Percentiles rank a stretch among this genome's conserved stretches.
Conservation (phyloP, 2,329 filamentous ascomycete species). For the Tympanopsis confertula region DNA sequence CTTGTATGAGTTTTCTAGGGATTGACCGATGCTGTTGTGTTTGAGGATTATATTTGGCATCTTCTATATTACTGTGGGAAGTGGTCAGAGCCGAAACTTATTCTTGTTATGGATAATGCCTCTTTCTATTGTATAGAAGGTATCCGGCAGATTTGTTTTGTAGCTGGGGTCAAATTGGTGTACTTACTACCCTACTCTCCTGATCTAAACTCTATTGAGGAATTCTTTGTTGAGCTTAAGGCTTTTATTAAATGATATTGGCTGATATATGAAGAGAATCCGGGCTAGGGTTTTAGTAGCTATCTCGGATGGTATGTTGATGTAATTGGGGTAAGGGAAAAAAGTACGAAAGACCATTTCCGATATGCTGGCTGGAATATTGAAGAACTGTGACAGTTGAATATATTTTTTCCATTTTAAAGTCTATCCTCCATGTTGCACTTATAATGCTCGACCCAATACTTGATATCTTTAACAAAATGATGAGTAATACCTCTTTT, state of each 20-base stretch:
- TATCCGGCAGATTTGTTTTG: constrained; percentile 13
- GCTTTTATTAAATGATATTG: background rate
- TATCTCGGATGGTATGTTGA: constrained; percentile 2
- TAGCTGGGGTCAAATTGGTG: constrained; percentile 4
- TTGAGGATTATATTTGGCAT: constrained; percentile 17
- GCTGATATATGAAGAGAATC: background rate
- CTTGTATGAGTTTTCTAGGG: constrained; percentile 13
- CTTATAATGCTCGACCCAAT: no score
- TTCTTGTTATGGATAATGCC: constrained; percentile 22
- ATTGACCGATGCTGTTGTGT: constrained; percentile 13
- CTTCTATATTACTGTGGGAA: constrained; percentile 16
- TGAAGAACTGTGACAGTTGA: constrained; percentile 3
- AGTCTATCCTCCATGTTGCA: no score
- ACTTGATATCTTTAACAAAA: constrained; percentile 11
- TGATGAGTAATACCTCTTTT: constrained; percentile 12
- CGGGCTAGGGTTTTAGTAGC: background rate
- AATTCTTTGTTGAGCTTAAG: constrained; percentile 1
- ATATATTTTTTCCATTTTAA: constrained; percentile 2
- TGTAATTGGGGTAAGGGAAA: constrained; percentile 3
- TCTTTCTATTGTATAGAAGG: constrained; percentile 14
- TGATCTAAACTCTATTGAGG: background rate
- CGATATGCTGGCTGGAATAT: constrained; percentile 3
- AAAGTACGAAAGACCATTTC: constrained; percentile 5
- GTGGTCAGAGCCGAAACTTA: constrained; percentile 18
- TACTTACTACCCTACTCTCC: background rate